Percentiles rank a stretch among this genome's conserved stretches.
phyloP scores from a whole-genome alignment of 1,284 basidiomycete genomes.

The Athelia psychrophila region DNA sequence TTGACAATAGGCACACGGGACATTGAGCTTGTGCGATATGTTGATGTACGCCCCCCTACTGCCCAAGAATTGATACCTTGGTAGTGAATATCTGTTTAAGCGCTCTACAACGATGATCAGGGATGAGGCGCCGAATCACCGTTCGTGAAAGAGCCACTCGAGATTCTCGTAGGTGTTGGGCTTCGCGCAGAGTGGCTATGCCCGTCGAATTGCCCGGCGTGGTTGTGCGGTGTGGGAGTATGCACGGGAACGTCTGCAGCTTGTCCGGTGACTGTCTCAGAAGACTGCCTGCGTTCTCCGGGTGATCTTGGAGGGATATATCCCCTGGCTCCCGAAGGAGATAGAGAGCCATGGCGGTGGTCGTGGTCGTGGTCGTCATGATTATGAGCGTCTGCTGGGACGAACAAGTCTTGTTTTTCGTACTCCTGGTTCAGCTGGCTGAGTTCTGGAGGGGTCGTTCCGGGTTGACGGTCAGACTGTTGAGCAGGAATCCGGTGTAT shows the following conservation, averaged over 20 bases:
- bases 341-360: conserved; percentile 9
- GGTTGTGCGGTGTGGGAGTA: conserved; percentile 18
- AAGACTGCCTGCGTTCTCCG: not conserved
- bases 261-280: conserved; percentile 9
- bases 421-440: conserved; percentile 40
- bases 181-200: not conserved
- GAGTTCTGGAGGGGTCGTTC: conserved; percentile 51
- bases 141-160: conserved; percentile 33
- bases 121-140: conserved; percentile 41
- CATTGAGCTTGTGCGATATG: not conserved
- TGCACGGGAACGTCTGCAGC: conserved; percentile 16
- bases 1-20: not conserved
- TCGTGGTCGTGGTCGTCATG: conserved; percentile 19
- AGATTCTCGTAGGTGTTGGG: conserved; percentile 15
- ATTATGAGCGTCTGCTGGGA: conserved; percentile 57
- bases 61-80: conserved; percentile 28
- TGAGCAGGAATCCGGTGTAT: conserved; percentile 87
- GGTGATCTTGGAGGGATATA: not conserved
- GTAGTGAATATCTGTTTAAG: conserved; percentile 29
- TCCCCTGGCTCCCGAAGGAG: not conserved
- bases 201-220: conserved; percentile 3
- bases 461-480: conserved; percentile 49
- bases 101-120: conserved; percentile 27
- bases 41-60: conserved; percentile 17
- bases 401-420: conserved; percentile 65